Evolutionary conservation across 352 stramenopile species (phyloP).

Genomic region (Pythium biforme): DNA sequence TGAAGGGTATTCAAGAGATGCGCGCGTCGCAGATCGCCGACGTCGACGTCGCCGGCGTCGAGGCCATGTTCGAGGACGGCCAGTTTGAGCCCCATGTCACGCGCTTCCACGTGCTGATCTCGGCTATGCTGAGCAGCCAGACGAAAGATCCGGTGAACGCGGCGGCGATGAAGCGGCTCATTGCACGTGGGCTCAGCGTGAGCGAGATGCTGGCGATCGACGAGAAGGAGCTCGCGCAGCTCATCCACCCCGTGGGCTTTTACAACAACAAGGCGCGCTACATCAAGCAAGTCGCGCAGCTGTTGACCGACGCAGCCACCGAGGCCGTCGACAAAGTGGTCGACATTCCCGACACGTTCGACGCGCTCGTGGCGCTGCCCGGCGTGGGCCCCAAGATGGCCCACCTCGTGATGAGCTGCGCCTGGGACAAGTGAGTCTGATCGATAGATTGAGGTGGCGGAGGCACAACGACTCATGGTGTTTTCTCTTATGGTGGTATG

Average conservation of each 20-base stretch:
- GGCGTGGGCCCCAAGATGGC: conserved; percentile 98
- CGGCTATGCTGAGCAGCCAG: conserved; percentile 96
- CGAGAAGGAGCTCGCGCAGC: conserved; percentile 74
- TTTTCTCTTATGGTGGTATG: conserved; percentile 7
- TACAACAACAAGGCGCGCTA: conserved; percentile 97
- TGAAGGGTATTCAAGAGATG: conserved; percentile 68
- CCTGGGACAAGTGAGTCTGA: conserved; percentile 81
- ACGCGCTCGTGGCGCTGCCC: conserved; percentile 88
- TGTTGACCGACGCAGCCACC: conserved; percentile 43
- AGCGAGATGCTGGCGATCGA: conserved; percentile 85
- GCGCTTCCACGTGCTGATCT: conserved; percentile 93
- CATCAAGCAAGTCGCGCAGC: conserved; percentile 83
- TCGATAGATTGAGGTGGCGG: no score
- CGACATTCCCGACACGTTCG: conserved; percentile 92
- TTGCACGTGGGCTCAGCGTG: conserved; percentile 75
- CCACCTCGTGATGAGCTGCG: conserved; percentile 92
- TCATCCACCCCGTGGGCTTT: conserved; percentile 94
- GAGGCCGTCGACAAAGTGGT: conserved; percentile 28
- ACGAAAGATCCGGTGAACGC: conserved; percentile 94
- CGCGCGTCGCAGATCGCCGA: conserved; percentile 56
- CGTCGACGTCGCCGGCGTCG: conserved; percentile 70
- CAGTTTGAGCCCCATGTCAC: conserved; percentile 40
- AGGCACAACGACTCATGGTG: background rate
- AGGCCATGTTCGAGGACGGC: conserved; percentile 47
- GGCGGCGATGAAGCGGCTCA: conserved; percentile 67